A percentile compares a stretch with the other conserved stretches of the same genome.
phyloP scores from a whole-genome alignment of 345 rosid species.

The Brassica carinata region DNA sequence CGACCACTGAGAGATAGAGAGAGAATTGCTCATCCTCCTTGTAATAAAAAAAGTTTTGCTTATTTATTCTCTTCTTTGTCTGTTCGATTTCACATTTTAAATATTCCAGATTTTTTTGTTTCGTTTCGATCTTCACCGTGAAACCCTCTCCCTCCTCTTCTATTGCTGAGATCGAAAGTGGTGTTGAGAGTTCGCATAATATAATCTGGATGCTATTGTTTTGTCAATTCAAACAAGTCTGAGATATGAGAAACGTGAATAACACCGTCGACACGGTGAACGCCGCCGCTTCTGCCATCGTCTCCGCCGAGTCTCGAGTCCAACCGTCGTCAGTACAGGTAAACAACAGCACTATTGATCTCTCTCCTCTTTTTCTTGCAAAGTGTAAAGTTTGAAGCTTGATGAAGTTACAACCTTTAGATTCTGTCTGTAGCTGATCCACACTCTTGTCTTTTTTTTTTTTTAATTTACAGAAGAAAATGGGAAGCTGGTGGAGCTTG shows the following conservation, averaged over 20 bases:
- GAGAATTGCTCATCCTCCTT: constrained; percentile 22
- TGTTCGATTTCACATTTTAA: constrained; percentile 6
- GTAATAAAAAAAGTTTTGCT: neutral
- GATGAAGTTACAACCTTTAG: neutral
- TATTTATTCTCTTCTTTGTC: constrained; percentile 16
- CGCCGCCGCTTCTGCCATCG: constrained; percentile 95
- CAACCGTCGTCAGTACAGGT: constrained; percentile 74
- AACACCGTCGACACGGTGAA: constrained; percentile 72
- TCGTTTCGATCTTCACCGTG: neutral
- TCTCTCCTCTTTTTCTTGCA: neutral
- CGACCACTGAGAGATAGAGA: constrained; percentile 43
- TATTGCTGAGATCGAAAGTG: constrained; percentile 38
- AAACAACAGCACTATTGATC: neutral
- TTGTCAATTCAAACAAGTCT: constrained; percentile 1
- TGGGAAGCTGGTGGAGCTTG: constrained; percentile 85
- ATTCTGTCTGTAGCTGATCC: constrained; percentile 41
- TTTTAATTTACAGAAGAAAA: constrained; percentile 57
- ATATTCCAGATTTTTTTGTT: constrained; percentile 9
- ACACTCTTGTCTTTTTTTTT: constrained; percentile 2
- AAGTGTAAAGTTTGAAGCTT: neutral
- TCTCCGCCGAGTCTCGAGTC: constrained; percentile 76
- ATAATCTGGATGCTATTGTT: constrained; percentile 23
- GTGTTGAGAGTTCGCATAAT: neutral
- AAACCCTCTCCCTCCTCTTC: neutral
- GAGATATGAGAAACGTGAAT: constrained; percentile 58